Evolutionary conservation across 2,329 filamentous ascomycete genomes (phyloP), one percentile per base, ranked within the genome.

Genomic region (Fusarium sacchari): DNA sequence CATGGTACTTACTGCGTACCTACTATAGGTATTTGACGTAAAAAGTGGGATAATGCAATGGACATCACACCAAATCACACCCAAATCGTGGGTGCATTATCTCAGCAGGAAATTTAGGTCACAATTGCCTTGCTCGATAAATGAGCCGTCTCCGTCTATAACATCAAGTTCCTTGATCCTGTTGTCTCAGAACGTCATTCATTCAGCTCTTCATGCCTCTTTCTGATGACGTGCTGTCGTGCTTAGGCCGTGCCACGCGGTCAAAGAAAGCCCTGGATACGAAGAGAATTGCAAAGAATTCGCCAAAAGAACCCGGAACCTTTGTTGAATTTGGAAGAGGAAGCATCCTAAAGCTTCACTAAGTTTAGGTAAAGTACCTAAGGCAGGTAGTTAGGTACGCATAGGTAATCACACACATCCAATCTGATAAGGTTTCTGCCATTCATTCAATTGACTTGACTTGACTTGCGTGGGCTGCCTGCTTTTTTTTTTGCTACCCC

Each of bases 141-240:
- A 15, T 14, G 6, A 15, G 10, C 14, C 9, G 8, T 15, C 15
- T 22, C 37, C 10, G 17, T 13, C 26, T 26, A 24, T 42, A 8
- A n/a, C 18, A 43, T 40, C 1, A 22, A 34, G 20, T 42, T 53
- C n/a, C 30, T 43, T 60, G 22, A 53, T 49, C 17, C 32, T 10
- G 28, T 30, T 72, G 43, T 69, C 53, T 72, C 49, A 53, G 34
- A 57, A 60, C 44, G 52, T 42, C 55, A 52, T 56, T 42, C 55
- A 52, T 56, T 57, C 32, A 39, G 32, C 43, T 30, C n/a, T 52
- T 34, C 26, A 18, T 44, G 28, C 49, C 30, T 9, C 50, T 34
- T 30, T 20, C n/a, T 70, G 52, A 73, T 73, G 70, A 71, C 70
- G 70, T 73, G 56, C 56, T 37, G 37, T 34, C n/a, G 18, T 53